Percentiles rank a stretch among this genome's conserved stretches.
Conservation (phyloP, 768 basidiomycete genomes). For the Ramaria sp. region DNA sequence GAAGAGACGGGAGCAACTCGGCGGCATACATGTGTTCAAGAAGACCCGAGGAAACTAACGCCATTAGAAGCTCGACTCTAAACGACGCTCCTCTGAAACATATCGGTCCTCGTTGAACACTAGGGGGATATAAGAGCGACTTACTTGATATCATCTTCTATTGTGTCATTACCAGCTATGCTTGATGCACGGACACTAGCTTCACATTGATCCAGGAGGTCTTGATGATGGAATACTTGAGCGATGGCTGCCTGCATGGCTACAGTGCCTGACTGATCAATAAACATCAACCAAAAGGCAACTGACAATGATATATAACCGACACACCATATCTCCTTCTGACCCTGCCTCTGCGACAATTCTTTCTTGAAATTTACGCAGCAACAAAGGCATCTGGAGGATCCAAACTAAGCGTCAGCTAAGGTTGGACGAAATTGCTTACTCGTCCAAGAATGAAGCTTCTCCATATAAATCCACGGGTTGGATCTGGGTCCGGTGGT, state of each 20-base stretch:
- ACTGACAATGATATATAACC: not conserved
- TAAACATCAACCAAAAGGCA: conserved; percentile 12
- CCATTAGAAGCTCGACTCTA: conserved; percentile 36
- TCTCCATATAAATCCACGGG: conserved; percentile 44
- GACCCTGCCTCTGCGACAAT: conserved; percentile 40
- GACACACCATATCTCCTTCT: conserved; percentile 51
- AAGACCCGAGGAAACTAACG: conserved; percentile 41
- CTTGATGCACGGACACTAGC: not conserved
- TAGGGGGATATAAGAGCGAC: conserved; percentile 18
- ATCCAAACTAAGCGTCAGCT: not conserved
- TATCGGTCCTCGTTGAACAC: conserved; percentile 20
- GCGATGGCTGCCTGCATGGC: conserved; percentile 42
- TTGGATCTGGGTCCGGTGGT: conserved; percentile 19
- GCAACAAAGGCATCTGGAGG: conserved; percentile 46
- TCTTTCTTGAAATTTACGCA: conserved; percentile 43
- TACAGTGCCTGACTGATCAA: conserved; percentile 18
- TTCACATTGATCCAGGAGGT: conserved; percentile 43
- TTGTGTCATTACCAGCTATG: not conserved
- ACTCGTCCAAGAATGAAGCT: conserved; percentile 66
- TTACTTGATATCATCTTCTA: conserved; percentile 20
- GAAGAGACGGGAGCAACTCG: conserved; percentile 40
- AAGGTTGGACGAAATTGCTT: conserved; percentile 18
- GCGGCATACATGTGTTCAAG: conserved; percentile 41
- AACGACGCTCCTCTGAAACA: conserved; percentile 15
- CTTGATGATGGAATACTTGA: conserved; percentile 36